Percentiles rank a stretch among this genome's conserved stretches.
Conservation (phyloP, 805 yeast species). For the Saturnispora gosingensis region DNA sequence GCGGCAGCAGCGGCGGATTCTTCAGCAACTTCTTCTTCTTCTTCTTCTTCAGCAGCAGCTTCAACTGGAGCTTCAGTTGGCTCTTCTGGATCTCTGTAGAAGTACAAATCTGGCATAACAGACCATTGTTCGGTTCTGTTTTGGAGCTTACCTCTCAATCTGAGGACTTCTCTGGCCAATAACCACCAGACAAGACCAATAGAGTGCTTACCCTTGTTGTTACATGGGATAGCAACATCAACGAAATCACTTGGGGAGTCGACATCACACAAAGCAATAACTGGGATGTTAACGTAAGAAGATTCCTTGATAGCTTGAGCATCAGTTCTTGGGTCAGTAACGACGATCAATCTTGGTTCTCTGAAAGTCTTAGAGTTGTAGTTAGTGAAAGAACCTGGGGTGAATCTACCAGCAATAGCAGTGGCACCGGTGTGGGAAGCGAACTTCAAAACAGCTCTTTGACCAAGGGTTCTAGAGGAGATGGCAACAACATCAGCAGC, state of each 20-base stretch:
- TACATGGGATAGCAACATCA: constrained; percentile 99
- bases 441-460: constrained; percentile 99
- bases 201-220: constrained; percentile 99
- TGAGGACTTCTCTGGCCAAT: constrained; percentile 97
- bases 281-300: constrained; percentile 99
- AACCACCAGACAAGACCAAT: constrained; percentile 99
- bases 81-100: constrained; percentile 99
- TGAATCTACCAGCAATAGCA: constrained; percentile 99
- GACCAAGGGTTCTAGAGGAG: constrained; percentile 99
- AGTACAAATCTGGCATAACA: constrained; percentile 99
- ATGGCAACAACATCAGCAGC: constrained; percentile 97
- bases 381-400: constrained; percentile 99
- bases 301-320: constrained; percentile 99
- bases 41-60: constrained; percentile 52
- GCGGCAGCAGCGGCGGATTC: constrained; percentile 35
- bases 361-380: constrained; percentile 99
- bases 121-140: constrained; percentile 97
- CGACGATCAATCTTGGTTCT: constrained; percentile 99
- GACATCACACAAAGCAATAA: constrained; percentile 96
- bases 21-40: constrained; percentile 57
- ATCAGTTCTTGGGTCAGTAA: constrained; percentile 99
- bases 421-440: constrained; percentile 99
- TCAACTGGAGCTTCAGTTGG: constrained; percentile 69
- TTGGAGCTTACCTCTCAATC: constrained; percentile 96
- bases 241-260: constrained; percentile 99